These are phyloP conservation scores for Diaporthe longicolla DNA, from an alignment of 2,329 filamentous ascomycete genomes.

Conservation along the genomic window DNA sequence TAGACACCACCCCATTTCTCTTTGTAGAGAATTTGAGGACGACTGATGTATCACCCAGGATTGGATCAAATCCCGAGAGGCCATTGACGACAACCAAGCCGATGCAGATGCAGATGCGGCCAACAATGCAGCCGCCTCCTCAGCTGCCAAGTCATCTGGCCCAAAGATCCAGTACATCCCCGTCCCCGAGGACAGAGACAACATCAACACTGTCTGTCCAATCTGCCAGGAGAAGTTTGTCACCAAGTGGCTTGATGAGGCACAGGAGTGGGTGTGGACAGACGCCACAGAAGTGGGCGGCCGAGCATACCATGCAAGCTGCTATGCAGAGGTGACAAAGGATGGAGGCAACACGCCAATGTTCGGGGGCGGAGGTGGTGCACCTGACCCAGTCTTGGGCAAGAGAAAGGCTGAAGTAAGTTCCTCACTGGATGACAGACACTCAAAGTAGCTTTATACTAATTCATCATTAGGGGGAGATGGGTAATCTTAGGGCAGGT, in stretches of 20 bases:
- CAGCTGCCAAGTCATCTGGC: conserved; percentile 51
- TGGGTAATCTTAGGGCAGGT: conserved; percentile 33
- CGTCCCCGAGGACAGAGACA: conserved; percentile 83
- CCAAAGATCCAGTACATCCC: conserved; percentile 79
- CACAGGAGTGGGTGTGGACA: conserved; percentile 97
- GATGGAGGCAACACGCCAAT: conserved; percentile 66
- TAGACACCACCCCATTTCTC: conserved; percentile 40
- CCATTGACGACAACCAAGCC: conserved; percentile 73
- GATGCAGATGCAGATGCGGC: conserved; percentile 50
- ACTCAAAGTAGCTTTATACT: background rate
- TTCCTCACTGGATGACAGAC: conserved; percentile 32
- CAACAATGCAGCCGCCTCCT: conserved; percentile 53
- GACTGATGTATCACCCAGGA: conserved; percentile 67
- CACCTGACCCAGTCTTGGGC: conserved; percentile 76
- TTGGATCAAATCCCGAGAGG: conserved; percentile 90
- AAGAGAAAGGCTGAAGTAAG: conserved; percentile 82
- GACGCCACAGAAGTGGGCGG: conserved; percentile 85
- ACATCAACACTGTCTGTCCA: conserved; percentile 85
- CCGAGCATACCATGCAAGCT: conserved; percentile 90
- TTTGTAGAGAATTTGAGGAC: conserved; percentile 29
- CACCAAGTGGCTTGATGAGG: conserved; percentile 91
- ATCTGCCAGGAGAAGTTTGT: conserved; percentile 98
- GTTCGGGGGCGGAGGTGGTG: conserved; percentile 54
- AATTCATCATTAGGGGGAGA: conserved; percentile 34
- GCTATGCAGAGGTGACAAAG: conserved; percentile 85